phyloP scores from a whole-genome alignment of 768 basidiomycete genomes.

The Steccherinum ochraceum region DNA sequence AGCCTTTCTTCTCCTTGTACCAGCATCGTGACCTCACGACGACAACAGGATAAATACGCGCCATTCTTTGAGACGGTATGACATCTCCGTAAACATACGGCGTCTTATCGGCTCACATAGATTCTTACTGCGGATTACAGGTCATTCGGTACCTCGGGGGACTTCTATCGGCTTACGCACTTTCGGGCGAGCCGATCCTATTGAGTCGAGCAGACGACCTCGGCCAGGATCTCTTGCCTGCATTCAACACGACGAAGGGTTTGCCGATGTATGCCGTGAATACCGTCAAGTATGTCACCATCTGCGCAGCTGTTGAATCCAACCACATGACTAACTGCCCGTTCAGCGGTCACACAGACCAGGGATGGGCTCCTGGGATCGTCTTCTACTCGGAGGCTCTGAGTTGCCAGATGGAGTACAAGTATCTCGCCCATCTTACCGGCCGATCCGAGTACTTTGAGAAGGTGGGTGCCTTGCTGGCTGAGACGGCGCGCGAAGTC shows the following conservation, averaged over 20 bases:
- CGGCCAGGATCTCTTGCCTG: constrained; percentile 61
- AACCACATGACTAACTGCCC: background rate
- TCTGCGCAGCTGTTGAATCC: too few species aligned
- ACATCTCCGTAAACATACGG: background rate
- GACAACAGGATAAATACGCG: constrained; percentile 18
- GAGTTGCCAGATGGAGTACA: constrained; percentile 81
- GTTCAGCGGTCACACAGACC: constrained; percentile 33
- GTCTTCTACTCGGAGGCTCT: constrained; percentile 66
- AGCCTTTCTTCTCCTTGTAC: background rate
- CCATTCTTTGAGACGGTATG: constrained; percentile 67
- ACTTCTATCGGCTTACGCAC: constrained; percentile 74
- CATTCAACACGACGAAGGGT: constrained; percentile 64
- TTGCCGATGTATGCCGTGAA: constrained; percentile 70
- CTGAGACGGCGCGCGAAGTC: too few species aligned
- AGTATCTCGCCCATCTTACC: constrained; percentile 78
- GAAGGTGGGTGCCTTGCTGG: constrained; percentile 28
- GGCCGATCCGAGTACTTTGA: constrained; percentile 59
- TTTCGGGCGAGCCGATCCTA: constrained; percentile 57
- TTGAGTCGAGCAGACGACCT: constrained; percentile 74
- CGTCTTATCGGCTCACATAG: background rate
- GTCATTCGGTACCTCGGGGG: constrained; percentile 83
- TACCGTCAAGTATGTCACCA: constrained; percentile 42
- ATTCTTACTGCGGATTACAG: background rate
- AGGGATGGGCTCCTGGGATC: constrained; percentile 27
- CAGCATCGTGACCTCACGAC: too few species aligned